Evolutionary conservation across 108 stramenopile genomes (phyloP).

Genomic region (Phaeodactylum tricornutum): DNA sequence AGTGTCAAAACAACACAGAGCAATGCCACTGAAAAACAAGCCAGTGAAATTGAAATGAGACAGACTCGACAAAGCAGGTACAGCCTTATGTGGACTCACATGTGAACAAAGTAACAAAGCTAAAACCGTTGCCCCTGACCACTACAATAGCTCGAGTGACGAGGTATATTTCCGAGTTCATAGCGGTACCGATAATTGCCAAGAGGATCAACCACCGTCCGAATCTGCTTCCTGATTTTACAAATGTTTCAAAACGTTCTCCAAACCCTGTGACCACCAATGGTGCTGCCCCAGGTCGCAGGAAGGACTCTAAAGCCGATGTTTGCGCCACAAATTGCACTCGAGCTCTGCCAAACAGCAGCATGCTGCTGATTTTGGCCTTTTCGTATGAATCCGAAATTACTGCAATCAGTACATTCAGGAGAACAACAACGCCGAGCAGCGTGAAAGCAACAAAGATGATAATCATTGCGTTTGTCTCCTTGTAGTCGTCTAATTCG

Average conservation of each 20-base stretch:
- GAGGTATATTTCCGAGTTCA: neutral
- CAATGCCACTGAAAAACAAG: too few species aligned
- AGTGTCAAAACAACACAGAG: neutral
- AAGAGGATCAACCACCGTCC: constrained; percentile 3
- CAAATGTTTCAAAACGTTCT: too few species aligned
- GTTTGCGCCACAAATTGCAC: constrained; percentile 15
- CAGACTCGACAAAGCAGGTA: too few species aligned
- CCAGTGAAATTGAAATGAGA: too few species aligned
- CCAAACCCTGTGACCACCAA: too few species aligned
- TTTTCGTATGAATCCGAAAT: constrained; percentile 20
- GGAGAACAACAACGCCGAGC: constrained; percentile 25
- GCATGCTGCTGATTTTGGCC: neutral
- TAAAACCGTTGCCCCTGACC: too few species aligned
- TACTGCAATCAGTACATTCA: constrained; percentile 37
- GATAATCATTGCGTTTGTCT: constrained; percentile 1
- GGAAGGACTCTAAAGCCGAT: constrained; percentile 8
- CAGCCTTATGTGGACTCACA: too few species aligned
- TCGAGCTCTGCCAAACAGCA: constrained; percentile 17
- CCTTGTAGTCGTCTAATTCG: constrained; percentile 12
- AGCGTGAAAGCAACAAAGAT: constrained; percentile 21
- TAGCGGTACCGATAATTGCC: neutral
- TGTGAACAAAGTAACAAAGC: too few species aligned
- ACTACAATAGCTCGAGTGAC: neutral
- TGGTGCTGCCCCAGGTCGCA: constrained; percentile 5
- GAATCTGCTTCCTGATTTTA: too few species aligned